Evolutionary conservation across 2,329 filamentous ascomycete genomes (phyloP).

Genomic region (Calonectria pteridis): DNA sequence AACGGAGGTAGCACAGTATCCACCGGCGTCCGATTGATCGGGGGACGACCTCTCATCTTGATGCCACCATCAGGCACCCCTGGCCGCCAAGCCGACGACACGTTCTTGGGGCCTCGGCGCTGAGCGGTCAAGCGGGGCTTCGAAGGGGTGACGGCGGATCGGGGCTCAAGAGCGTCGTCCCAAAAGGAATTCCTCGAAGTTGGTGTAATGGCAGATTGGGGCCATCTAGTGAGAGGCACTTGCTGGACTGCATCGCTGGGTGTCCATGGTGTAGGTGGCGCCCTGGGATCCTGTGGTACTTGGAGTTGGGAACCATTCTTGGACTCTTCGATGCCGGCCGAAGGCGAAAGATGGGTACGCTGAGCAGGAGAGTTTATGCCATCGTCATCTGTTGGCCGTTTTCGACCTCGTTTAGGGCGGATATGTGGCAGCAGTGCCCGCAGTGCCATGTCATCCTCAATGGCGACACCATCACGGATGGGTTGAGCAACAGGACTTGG

Average conservation of each 20-base stretch:
- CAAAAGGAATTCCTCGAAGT: conserved; percentile 65
- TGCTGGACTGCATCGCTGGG: conserved; percentile 55
- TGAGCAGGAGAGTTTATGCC: conserved; percentile 65
- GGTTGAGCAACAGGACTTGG: conserved; percentile 72
- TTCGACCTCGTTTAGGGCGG: conserved; percentile 71
- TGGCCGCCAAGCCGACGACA: conserved; percentile 90
- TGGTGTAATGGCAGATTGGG: conserved; percentile 83
- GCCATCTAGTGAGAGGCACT: conserved; percentile 77
- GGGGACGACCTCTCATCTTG: conserved; percentile 84
- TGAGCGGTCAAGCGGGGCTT: conserved; percentile 59
- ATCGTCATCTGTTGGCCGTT: conserved; percentile 74
- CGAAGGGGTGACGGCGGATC: conserved; percentile 79
- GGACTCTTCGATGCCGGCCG: conserved; percentile 55
- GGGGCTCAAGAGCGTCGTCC: conserved; percentile 72
- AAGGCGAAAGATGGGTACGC: conserved; percentile 71
- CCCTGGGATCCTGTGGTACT: conserved; percentile 57
- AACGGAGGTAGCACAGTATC: conserved; percentile 60
- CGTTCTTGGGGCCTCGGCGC: conserved; percentile 83
- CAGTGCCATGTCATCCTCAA: conserved; percentile 91
- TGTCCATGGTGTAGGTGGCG: conserved; percentile 52
- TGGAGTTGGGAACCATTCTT: conserved; percentile 57
- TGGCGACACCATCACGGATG: conserved; percentile 82
- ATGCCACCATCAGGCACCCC: conserved; percentile 71
- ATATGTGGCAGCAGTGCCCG: conserved; percentile 85
- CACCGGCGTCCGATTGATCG: conserved; percentile 71